phyloP scores from a whole-genome alignment of 352 stramenopile genomes.

The Phytophthora megakarya region DNA sequence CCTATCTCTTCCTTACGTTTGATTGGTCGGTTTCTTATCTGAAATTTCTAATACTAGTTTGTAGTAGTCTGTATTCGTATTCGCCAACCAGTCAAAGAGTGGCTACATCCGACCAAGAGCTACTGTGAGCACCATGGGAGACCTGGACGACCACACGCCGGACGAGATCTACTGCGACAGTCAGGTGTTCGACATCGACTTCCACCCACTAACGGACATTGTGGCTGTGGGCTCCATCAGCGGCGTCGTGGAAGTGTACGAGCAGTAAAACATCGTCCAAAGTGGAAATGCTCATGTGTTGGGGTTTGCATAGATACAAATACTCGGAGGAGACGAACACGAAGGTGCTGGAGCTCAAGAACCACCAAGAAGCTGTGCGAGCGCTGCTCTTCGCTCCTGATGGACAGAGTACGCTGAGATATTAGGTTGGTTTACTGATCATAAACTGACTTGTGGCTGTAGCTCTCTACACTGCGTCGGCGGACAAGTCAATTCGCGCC shows the following conservation, averaged over 20 bases:
- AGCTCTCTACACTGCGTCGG: conserved; percentile 80
- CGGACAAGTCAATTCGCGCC: conserved; percentile 83
- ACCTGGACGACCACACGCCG: conserved; percentile 76
- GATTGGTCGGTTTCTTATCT: background rate
- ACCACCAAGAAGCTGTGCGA: conserved; percentile 76
- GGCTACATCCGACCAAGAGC: background rate
- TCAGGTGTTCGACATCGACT: conserved; percentile 88
- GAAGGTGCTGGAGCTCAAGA: conserved; percentile 74
- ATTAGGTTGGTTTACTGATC: too few relatives aligned
- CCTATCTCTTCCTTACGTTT: conserved; percentile 1
- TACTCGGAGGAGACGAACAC: conserved; percentile 76
- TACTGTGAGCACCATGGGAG: conserved; percentile 47
- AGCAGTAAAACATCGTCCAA: background rate
- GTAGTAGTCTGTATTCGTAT: conserved; percentile 11
- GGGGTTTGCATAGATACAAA: conserved; percentile 58
- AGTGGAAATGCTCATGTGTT: conserved; percentile 9
- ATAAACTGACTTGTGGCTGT: conserved; percentile 9
- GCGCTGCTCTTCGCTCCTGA: conserved; percentile 75
- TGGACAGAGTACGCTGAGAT: conserved; percentile 61
- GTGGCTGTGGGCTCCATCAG: conserved; percentile 77
- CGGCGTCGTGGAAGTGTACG: conserved; percentile 84
- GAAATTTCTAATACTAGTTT: too few relatives aligned
- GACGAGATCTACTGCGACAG: conserved; percentile 77
- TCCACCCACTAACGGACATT: conserved; percentile 75
- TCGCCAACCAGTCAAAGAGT: conserved; percentile 25